A percentile compares a stretch with the other conserved stretches of the same genome.
phyloP scores from a whole-genome alignment of 768 basidiomycete genomes.

The Boletus eberwhitei region DNA sequence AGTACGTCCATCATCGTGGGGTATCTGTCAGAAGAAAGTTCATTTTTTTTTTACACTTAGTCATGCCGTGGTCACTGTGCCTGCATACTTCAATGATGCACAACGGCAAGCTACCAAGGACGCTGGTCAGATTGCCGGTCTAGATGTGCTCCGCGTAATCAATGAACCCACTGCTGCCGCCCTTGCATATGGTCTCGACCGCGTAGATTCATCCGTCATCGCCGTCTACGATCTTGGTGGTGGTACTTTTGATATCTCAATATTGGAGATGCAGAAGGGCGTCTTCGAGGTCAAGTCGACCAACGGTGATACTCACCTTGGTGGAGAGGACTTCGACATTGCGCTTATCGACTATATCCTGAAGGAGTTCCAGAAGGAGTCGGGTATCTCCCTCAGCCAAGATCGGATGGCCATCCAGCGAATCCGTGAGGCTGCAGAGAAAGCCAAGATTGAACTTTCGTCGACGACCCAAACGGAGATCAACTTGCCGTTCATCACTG shows the following conservation, averaged over 20 bases:
- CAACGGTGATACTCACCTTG: conserved; percentile 98
- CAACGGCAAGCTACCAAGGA: conserved; percentile 99
- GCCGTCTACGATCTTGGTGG: conserved; percentile 99
- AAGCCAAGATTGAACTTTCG: conserved; percentile 98
- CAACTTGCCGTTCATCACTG: conserved; percentile 97
- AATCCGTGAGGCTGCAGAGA: conserved; percentile 98
- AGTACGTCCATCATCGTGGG: conserved; percentile 49
- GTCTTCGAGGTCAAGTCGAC: conserved; percentile 99
- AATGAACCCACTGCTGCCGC: conserved; percentile 99
- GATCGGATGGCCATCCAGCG: conserved; percentile 98
- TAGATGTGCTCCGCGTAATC: conserved; percentile 97
- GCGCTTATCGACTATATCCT: conserved; percentile 82
- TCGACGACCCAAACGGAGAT: conserved; percentile 94
- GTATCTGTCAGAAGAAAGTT: neutral
- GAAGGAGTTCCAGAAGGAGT: conserved; percentile 92
- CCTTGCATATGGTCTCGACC: conserved; percentile 95
- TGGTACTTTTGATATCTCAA: conserved; percentile 99
- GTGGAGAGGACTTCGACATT: conserved; percentile 96
- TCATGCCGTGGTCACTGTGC: conserved; percentile 91
- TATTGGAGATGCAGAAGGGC: conserved; percentile 99
- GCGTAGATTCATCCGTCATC: conserved; percentile 75
- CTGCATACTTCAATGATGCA: conserved; percentile 99
- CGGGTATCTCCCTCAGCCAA: conserved; percentile 71
- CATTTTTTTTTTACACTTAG: conserved; percentile 33
- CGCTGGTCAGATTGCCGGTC: conserved; percentile 95